Evolutionary conservation across 306 rosid genomes (phyloP).

Genomic region (Pyrus bretschneideri): DNA sequence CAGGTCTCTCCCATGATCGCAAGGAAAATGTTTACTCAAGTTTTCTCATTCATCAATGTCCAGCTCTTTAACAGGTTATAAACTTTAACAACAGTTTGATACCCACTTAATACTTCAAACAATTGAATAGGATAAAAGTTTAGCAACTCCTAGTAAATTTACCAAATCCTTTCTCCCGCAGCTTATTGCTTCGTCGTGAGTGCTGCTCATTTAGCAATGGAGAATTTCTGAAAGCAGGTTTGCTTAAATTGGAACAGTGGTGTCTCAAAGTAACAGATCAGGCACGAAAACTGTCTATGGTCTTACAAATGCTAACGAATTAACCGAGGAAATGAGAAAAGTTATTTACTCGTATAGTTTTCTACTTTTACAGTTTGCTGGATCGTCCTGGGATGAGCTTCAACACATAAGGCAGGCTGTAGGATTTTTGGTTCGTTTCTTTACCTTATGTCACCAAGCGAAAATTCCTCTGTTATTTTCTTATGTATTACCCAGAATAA

Average conservation of each 20-base stretch:
- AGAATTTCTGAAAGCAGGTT: slow-evolving; percentile 74
- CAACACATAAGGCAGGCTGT: slow-evolving; percentile 86
- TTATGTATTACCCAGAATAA: neutral
- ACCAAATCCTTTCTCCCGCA: slow-evolving; percentile 14
- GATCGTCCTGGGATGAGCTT: slow-evolving; percentile 79
- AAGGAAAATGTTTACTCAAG: slow-evolving; percentile 69
- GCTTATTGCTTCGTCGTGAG: slow-evolving; percentile 86
- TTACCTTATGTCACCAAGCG: slow-evolving; percentile 5
- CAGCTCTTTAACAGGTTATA: slow-evolving; percentile 73
- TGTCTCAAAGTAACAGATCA: slow-evolving; percentile 60
- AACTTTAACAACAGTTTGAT: slow-evolving; percentile 20
- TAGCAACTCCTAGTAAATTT: neutral
- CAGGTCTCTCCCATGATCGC: slow-evolving; percentile 75
- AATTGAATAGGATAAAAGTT: neutral
- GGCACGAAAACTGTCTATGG: slow-evolving; percentile 31
- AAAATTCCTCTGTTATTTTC: neutral
- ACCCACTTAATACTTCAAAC: neutral
- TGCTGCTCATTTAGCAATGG: slow-evolving; percentile 93
- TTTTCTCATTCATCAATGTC: slow-evolving; percentile 80
- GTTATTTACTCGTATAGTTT: neutral
- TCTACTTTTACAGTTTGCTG: slow-evolving; percentile 49
- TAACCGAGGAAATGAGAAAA: neutral
- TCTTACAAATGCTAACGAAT: neutral
- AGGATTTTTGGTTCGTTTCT: slow-evolving; percentile 64
- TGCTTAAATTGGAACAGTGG: slow-evolving; percentile 82